Evolutionary conservation across 2,329 filamentous ascomycete species (phyloP), one percentile per base, ranked within the genome.

Genomic region (Cytospora paraplurivora): DNA sequence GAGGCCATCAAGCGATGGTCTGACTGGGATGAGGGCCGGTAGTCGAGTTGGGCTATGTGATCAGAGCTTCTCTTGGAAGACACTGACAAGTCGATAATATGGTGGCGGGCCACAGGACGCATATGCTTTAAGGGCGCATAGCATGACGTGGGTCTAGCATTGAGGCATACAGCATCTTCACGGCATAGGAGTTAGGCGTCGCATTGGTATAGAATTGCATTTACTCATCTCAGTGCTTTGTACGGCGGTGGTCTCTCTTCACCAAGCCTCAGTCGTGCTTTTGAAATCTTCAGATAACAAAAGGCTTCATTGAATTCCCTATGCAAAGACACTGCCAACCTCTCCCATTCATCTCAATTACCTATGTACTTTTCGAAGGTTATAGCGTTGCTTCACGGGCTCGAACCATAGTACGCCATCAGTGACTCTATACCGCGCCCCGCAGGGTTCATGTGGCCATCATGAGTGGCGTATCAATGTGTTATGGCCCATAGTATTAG

Each of bases 1-100:
- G 79, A 90, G 68, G 86, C 93, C 64, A 88, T 97, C 49, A 85
- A 88, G 72, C 79, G 92, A 68, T 99, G 95, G 95, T 88, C 93
- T 10, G 85, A 85, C 12, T 98, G 93, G 92, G 91, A 89, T 60
- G 89, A 91, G 75, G 75, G 62, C 19, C 35, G 59, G 21, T 27
- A 41, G 19, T 47, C n/a, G 17, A 19, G 51, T n/a, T 61, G 51
- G 55, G 33, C 33, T 35, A 19, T 19, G 6, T 17, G 38, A 61
- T 7, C 55, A 8, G 7, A 19, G 2, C 32, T 7, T 7, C 33
- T 19, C 49, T 21, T 49, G 41, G 41, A 21, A 7, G 19, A 21
- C n/a, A 7, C n/a, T 12, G n/a, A 19, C 19, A 33, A 54, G 38
- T 38, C 1, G 1, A 21, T 49, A 19, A 3, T 10, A 15, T 33